Base-by-base conservation (phyloP, 2,329 filamentous ascomycete genomes). In the Neophaeococcomyces aloes region DNA sequence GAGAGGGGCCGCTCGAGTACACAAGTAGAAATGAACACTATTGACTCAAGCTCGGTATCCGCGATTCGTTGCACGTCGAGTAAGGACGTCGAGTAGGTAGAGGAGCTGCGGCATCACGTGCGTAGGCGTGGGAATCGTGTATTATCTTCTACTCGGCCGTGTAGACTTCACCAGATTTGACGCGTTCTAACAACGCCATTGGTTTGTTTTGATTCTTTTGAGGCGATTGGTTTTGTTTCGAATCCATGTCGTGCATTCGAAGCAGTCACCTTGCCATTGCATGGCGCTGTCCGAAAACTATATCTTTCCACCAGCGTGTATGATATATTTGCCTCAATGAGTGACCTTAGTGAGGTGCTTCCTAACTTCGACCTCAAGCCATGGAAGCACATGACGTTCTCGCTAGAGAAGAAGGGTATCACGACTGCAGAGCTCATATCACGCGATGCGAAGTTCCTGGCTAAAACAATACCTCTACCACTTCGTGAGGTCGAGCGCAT, bases 381-480 rank as follows among this genome's bases (percentile, higher is more conserved):
- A 49, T 89, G 83, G 65, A 71, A 79, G 32, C 78, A 83, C 57
- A 78, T 95, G 36, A 66, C 95, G 25, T 81, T 85, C 2, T 78
- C 79, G 17, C 75, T 96, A 44, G 89, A 96, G 66, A 78, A 77
- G 60, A 78, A 84, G 56, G 71, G 73, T 40, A 70, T 98, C 59
- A 83, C 83, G 19, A 84, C 83, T 25, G 79, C 78, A 55, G 91
- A 98, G 61, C 75, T 98, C 38, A 73, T 98, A 56, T 85, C 85
- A 2, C 79, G 93, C 49, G 85, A 94, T 58, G 74, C 81, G 3
- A 71, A 80, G 48, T 83, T 94, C 58, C 77, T 96, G 52, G 86
- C 86, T 45, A 91, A 84, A 67, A 82, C 86, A 61, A 88, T 87
- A 38, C 80, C 82, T 51, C 71, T 94, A 14, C 86, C 89, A 2